Percentiles rank a stretch among this genome's conserved stretches.
These are phyloP conservation scores for Papiliotrema flavescens DNA, from an alignment of 1,284 basidiomycete species.

Conservation along the genomic window DNA sequence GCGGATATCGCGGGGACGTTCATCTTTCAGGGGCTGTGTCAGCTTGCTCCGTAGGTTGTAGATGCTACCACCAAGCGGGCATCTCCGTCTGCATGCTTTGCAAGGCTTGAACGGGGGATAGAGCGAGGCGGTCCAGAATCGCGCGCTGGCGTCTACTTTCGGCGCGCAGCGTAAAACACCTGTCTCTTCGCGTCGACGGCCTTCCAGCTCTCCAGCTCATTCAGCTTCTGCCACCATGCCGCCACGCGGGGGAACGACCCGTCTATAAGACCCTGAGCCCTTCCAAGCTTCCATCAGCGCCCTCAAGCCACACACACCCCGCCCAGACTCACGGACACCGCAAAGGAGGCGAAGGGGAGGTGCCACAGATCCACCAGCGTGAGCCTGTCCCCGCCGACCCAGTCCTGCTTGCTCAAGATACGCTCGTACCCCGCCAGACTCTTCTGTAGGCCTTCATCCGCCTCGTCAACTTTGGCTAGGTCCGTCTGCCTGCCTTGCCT, in stretches of 20 bases:
- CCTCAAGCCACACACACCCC: not conserved
- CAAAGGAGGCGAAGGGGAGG: conserved; percentile 52
- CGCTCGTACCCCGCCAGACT: conserved; percentile 56
- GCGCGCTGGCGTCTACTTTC: too few species aligned
- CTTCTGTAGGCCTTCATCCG: conserved; percentile 38
- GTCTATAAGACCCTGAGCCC: conserved; percentile 2
- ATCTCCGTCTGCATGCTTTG: too few species aligned
- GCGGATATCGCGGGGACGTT: too few species aligned
- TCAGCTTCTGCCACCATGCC: conserved; percentile 11
- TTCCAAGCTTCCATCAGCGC: not conserved
- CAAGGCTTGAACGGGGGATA: too few species aligned
- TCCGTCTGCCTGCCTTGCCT: conserved; percentile 16
- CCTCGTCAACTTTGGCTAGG: conserved; percentile 35
- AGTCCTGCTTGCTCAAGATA: conserved; percentile 56
- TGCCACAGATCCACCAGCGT: conserved; percentile 61
- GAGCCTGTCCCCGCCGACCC: conserved; percentile 55
- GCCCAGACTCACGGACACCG: conserved; percentile 30
- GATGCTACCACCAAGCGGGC: too few species aligned
- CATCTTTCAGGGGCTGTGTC: too few species aligned
- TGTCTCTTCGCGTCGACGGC: not conserved
- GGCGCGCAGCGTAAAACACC: not conserved
- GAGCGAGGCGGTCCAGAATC: too few species aligned
- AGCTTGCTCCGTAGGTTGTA: too few species aligned
- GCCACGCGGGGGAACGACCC: conserved; percentile 10
- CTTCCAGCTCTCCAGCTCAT: not conserved